Evolutionary conservation across 148 eudicot genomes (phyloP).

Genomic region (Vaccinium darrowii): DNA sequence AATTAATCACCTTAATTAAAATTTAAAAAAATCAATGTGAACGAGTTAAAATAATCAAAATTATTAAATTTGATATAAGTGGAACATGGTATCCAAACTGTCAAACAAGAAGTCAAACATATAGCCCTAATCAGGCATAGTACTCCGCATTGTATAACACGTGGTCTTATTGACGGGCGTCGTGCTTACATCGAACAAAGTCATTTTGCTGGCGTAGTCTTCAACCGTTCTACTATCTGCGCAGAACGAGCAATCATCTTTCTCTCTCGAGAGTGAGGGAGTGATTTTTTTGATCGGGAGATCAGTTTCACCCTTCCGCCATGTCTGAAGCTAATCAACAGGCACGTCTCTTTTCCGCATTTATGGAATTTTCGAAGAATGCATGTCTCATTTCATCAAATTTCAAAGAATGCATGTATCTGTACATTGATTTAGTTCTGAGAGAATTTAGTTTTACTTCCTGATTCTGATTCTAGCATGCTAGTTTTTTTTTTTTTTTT

Average conservation of each 20-base stretch:
- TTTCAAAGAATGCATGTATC: background rate
- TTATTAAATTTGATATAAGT: too few species aligned
- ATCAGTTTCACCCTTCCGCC: background rate
- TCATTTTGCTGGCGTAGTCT: background rate
- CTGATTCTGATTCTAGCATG: background rate
- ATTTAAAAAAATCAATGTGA: too few species aligned
- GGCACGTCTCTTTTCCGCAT: background rate
- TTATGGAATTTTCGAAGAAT: background rate
- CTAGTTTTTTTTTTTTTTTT: background rate
- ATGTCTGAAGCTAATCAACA: conserved; percentile 12
- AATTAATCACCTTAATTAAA: too few species aligned
- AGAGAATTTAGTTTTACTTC: background rate
- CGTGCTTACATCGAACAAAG: background rate
- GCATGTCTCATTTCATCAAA: background rate
- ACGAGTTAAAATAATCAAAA: too few species aligned
- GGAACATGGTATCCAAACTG: too few species aligned
- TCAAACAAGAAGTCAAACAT: too few species aligned
- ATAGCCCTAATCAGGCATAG: background rate
- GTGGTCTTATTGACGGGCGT: background rate
- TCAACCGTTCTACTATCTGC: background rate
- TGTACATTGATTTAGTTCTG: background rate
- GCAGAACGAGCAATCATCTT: background rate
- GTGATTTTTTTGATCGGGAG: background rate
- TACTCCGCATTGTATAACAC: background rate
- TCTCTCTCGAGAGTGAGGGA: background rate